Percentiles rank a stretch among this genome's conserved stretches.
These are phyloP conservation scores for Phytophthora chlamydospora DNA, from an alignment of 352 stramenopile species.

Conservation along the genomic window DNA sequence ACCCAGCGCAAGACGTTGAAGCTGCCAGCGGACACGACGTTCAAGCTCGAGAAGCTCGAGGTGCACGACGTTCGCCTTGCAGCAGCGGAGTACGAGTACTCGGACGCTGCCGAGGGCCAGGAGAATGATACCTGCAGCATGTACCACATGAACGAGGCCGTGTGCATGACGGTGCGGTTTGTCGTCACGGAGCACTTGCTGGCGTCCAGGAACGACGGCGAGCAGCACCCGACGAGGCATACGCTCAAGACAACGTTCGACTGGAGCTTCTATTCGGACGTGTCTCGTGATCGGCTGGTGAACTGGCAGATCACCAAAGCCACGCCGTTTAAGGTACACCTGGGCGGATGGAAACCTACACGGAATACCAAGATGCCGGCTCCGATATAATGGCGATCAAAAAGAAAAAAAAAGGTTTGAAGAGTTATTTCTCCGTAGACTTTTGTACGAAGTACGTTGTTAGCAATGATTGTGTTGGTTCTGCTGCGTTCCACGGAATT, in stretches of 20 bases:
- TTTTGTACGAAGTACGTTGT: no score
- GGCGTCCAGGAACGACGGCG: slow-evolving; percentile 12
- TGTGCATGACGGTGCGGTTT: slow-evolving; percentile 49
- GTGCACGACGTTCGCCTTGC: slow-evolving; percentile 32
- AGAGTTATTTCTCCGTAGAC: no score
- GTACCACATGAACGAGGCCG: slow-evolving; percentile 49
- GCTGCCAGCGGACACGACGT: slow-evolving; percentile 15
- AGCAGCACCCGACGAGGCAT: slow-evolving; percentile 20
- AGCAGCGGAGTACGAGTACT: slow-evolving; percentile 46
- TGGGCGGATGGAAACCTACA: slow-evolving; percentile 1
- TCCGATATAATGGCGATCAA: no score
- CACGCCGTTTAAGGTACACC: slow-evolving; percentile 38
- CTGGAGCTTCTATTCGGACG: slow-evolving; percentile 54
- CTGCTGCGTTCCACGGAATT: no score
- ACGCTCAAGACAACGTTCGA: slow-evolving; percentile 41
- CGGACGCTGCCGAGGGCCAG: slow-evolving; percentile 21
- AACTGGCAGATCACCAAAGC: slow-evolving; percentile 47
- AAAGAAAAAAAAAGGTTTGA: no score
- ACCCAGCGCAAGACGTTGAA: slow-evolving; percentile 26
- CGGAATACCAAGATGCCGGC: slow-evolving; percentile 1
- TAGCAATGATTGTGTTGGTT: no score
- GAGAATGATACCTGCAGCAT: slow-evolving; percentile 37
- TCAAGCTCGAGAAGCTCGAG: slow-evolving; percentile 39
- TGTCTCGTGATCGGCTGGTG: slow-evolving; percentile 41
- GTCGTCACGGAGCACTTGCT: slow-evolving; percentile 39